Conservation (phyloP, 495 filamentous ascomycete species). For the Annulohypoxylon maeteangense region DNA sequence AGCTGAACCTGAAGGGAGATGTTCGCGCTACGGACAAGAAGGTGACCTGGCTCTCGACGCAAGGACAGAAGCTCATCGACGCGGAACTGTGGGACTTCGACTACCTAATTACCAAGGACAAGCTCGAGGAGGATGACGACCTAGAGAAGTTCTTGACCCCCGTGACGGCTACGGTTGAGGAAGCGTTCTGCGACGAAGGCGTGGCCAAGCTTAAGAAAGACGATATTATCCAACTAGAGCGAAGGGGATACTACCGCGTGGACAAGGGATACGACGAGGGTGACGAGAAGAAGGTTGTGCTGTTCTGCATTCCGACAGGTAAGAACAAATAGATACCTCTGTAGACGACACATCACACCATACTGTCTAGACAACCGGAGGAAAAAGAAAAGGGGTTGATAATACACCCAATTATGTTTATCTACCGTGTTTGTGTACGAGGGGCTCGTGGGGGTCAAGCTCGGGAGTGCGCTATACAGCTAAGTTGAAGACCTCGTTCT, state of each 20-base stretch:
- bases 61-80: constrained; percentile 78
- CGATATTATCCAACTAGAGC: constrained; percentile 93
- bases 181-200: constrained; percentile 82
- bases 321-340: constrained; percentile 57
- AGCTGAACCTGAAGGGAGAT: constrained; percentile 87
- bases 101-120: constrained; percentile 91
- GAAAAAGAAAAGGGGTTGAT: constrained; percentile 14
- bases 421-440: neutral
- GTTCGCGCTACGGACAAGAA: constrained; percentile 96
- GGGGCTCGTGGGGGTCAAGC: neutral
- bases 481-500: neutral
- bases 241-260: constrained; percentile 88
- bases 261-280: constrained; percentile 67
- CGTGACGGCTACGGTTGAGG: constrained; percentile 78
- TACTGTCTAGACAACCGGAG: neutral
- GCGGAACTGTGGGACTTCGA: constrained; percentile 93
- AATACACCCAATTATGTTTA: neutral
- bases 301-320: constrained; percentile 83
- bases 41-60: constrained; percentile 85
- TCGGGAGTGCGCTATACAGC: neutral
- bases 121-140: constrained; percentile 81
- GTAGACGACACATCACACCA: neutral
- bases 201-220: constrained; percentile 77
- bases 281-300: constrained; percentile 69
- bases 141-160: constrained; percentile 83